Evolutionary conservation across 371 early-diverging fungal species (phyloP), one percentile per base, ranked within the genome.

Genomic region (Paraphysoderma sedebokerense): DNA sequence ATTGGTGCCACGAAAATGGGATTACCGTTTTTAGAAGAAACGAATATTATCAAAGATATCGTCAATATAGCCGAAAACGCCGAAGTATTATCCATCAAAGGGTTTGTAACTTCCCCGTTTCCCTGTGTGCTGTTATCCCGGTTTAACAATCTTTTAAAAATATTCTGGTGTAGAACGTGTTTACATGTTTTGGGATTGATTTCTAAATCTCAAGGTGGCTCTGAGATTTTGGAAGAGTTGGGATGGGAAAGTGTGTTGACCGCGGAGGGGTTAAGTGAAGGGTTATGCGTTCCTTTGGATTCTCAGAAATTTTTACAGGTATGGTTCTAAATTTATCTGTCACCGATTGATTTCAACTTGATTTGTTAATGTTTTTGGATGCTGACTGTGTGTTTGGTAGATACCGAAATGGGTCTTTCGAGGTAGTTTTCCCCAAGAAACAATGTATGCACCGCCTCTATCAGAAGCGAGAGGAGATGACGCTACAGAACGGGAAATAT

Each of bases 221-320:
- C 74, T 17, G 85, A 82, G 41, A 48, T 77, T 12, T 52, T 89
- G 44, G 73, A 80, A 23, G 75, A 78, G 30, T 61, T 79, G 39
- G 82, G 79, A 13, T 88, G 86, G 90, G 77, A 81, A 48, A 67
- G 78, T 38, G 80, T 79, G 6, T 48, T 72, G 17, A 64, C 65
- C 22, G 56, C 72, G 3, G 62, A 75, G 67, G 50, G 22, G 37
- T 9, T 3, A 0, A 58, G 56, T 0, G 54, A 70, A 44, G 79
- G 81, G 1, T 48, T 84, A 12, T 81, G 81, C 55, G 64, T 83
- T 2, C 86, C 86, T 1, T 62, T 65, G 44, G 69, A 79, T 44
- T 57, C 77, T 9, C 58, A 60, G 5, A 51, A 59, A 27, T 72
- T 84, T 42, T 57, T 84, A 30, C 64, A 68, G 38, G 83, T 85